Evolutionary conservation across 129 eudicot genomes (phyloP).

Genomic region (Sambucus nigra): DNA sequence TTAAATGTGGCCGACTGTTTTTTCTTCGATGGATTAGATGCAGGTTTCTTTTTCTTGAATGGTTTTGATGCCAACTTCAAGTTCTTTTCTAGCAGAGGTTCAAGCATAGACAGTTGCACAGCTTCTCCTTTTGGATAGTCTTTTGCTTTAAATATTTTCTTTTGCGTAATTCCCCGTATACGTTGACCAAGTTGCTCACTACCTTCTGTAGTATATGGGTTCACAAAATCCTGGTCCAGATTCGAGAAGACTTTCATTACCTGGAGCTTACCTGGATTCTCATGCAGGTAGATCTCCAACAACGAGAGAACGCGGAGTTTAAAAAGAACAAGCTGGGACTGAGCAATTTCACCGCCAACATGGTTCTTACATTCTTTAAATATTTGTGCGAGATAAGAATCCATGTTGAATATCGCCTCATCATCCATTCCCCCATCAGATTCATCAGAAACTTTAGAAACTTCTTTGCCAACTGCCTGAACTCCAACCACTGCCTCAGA

Average conservation of each 20-base stretch:
- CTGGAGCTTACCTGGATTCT: constrained; percentile 76
- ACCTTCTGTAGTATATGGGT: constrained; percentile 79
- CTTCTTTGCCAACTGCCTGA: constrained; percentile 26
- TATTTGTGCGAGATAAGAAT: constrained; percentile 71
- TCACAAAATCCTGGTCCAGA: constrained; percentile 75
- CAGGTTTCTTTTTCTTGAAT: constrained; percentile 67
- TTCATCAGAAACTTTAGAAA: constrained; percentile 48
- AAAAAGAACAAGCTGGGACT: constrained; percentile 91
- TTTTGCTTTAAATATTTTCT: constrained; percentile 82
- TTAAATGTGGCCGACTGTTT: constrained; percentile 64
- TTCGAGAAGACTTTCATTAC: constrained; percentile 65
- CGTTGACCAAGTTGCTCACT: constrained; percentile 91
- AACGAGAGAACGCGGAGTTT: constrained; percentile 93
- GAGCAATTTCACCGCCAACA: constrained; percentile 87
- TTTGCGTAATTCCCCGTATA: constrained; percentile 75
- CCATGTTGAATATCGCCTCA: constrained; percentile 94
- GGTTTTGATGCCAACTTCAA: constrained; percentile 71
- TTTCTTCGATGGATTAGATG: constrained; percentile 53
- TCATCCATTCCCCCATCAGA: constrained; percentile 95
- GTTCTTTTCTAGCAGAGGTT: constrained; percentile 68
- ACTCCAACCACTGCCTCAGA: constrained; percentile 46
- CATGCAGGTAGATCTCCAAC: constrained; percentile 80
- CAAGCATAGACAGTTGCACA: constrained; percentile 41
- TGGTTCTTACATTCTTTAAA: constrained; percentile 73
- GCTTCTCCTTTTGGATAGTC: constrained; percentile 70